Evolutionary conservation across 179 eudicot genomes (phyloP), one percentile per base, ranked within the genome.

Genomic region (Amaranthus tricolor): DNA sequence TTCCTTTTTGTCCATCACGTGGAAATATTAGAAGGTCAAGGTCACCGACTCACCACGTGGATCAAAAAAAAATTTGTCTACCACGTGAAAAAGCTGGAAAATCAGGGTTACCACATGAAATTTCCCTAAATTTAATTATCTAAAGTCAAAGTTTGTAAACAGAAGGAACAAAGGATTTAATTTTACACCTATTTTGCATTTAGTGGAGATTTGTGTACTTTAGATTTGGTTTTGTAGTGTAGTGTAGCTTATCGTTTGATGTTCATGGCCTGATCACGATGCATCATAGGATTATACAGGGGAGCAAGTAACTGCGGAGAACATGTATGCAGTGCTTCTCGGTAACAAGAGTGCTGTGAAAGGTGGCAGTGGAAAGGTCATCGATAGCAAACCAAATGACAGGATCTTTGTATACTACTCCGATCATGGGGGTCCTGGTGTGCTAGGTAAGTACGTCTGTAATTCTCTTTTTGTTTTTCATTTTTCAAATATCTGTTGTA

Each of bases 361-460:
- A 84, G 97, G 98, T 74, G 98, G 98, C 70, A 94, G 95, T 49
- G 91, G 97, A 16, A 94, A 94, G 82, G 96, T 92, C 74, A 84
- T 94, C 31, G 72, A 84, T 55, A 94, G 98, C 83, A 87, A 87
- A 72, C 90, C 97, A 16, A 80, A 88, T 73, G 98, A 94, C 79
- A 83, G 94, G 76, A 92, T 94, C 57, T 94, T 94, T 66, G 0
- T 94, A 7, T 94, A 87, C 82, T 94, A 89, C 85, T 88, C 97
- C 10, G 97, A 94, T 83, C 98, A 94, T 74, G 98, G 98, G 53
- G 97, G 96, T 66, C 97, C 98, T 24, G 98, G 98, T 40, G 93
- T 92, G 47, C 93, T 94, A 31, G 97, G 98, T 94, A 24, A 77
- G 92, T 86, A 8, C 21, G 6, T 44, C 8, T 44, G 21, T 3